These are phyloP conservation scores for Pythium apleroticum DNA, from an alignment of 352 stramenopile species.

Conservation along the genomic window DNA sequence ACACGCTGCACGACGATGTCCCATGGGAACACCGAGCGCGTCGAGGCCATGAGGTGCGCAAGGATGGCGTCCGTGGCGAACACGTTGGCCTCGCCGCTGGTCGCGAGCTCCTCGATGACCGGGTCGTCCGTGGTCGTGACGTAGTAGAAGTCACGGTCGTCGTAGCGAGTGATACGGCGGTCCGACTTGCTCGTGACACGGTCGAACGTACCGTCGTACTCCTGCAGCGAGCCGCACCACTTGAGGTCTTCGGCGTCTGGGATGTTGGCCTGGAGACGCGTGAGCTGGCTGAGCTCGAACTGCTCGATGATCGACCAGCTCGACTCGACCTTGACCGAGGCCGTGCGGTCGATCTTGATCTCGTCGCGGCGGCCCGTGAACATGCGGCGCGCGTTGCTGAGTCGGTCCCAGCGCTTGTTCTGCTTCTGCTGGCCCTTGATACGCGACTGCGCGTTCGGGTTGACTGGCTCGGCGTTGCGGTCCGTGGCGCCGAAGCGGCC, in stretches of 20 bases:
- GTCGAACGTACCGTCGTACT: slow-evolving; percentile 96
- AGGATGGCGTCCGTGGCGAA: slow-evolving; percentile 98
- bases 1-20: slow-evolving; percentile 94
- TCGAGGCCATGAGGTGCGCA: slow-evolving; percentile 95
- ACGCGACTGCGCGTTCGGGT: slow-evolving; percentile 50
- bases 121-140: slow-evolving; percentile 97
- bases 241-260: slow-evolving; percentile 88
- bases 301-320: slow-evolving; percentile 95
- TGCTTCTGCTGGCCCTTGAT: slow-evolving; percentile 88
- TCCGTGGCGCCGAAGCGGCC: slow-evolving; percentile 35
- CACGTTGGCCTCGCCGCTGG: slow-evolving; percentile 90
- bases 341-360: slow-evolving; percentile 76
- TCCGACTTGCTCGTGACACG: slow-evolving; percentile 89
- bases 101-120: slow-evolving; percentile 93
- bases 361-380: slow-evolving; percentile 70
- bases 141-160: slow-evolving; percentile 95
- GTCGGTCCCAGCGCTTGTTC: slow-evolving; percentile 82
- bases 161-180: slow-evolving; percentile 71
- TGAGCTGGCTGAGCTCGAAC: slow-evolving; percentile 95
- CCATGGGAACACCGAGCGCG: slow-evolving; percentile 96
- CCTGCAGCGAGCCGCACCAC: slow-evolving; percentile 93
- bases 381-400: slow-evolving; percentile 75
- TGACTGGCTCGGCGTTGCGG: slow-evolving; percentile 43
- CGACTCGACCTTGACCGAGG: slow-evolving; percentile 89
- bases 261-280: slow-evolving; percentile 92